Base-by-base conservation (phyloP, 2,329 filamentous ascomycete species). In the Pestalotiopsis sp. region DNA sequence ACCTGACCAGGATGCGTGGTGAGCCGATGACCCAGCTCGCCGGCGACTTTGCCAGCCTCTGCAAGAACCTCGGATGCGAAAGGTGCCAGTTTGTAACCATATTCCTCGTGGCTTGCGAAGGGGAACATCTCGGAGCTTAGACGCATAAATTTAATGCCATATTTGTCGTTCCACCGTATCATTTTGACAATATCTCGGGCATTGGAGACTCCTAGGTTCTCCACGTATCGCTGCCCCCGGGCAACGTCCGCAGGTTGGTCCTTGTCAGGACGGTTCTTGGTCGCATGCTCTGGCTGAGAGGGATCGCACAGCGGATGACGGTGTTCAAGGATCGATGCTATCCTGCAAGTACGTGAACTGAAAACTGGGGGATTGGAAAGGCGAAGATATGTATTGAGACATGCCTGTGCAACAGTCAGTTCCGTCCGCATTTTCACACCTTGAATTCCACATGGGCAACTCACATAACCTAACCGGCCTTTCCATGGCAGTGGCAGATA, bases 71-170 rank as follows among this genome's bases (percentile, higher is more conserved):
- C 91, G 0, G 92, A 89, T 0, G 95, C 95, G 78, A 98, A 98
- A 0, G 93, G 91, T 0, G 90, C 91, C 13, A 98, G 85, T 73
- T 89, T 92, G 79, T 98, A 98, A 0, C 95, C 95, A 72, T 97
- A 92, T 70, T 93, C 92, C 27, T 88, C 87, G 75, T 98, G 95
- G 72, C 93, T 97, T 1, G 95, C 95, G 78, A 98, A 98, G 0
- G 95, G 95, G 72, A 98, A 98, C 93, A 98, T 98, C 74, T 98
- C 95, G 67, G 93, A 97, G 73, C 93, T 97, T 23, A 98, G 84
- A 1, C 95, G 89, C 88, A 98, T 89, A 78, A 98, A 98, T 73
- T 90, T 95, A 80, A 98, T 98, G 52, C 92, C 91, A 72, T 95
- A 98, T 73, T 90, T 92, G 72, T 97, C 91, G 76, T 98, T 98